Percentiles rank a stretch among this genome's conserved stretches.
These are phyloP conservation scores for Noccaea bulbosa DNA, from an alignment of 345 rosid genomes.

Conservation along the genomic window DNA sequence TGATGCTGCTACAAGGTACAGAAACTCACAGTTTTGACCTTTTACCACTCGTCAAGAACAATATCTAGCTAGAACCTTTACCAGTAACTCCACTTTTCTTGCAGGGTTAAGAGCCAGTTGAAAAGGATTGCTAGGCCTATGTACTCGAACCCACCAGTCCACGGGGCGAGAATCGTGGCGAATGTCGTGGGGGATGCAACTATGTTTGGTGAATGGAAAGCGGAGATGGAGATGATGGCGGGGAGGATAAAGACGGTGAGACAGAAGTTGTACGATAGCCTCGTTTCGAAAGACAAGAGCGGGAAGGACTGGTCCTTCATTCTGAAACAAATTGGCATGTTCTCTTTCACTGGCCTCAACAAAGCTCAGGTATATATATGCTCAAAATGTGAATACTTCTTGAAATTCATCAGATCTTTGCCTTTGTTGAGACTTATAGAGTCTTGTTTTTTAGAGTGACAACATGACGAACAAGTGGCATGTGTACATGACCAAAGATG, in stretches of 20 bases:
- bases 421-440: constrained; percentile 6
- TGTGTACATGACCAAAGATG: constrained; percentile 93
- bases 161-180: constrained; percentile 93
- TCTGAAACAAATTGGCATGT: constrained; percentile 96
- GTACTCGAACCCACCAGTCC: constrained; percentile 98
- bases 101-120: constrained; percentile 98
- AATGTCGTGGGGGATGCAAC: constrained; percentile 79
- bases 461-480: constrained; percentile 96
- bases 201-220: constrained; percentile 88
- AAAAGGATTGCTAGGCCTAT: constrained; percentile 95
- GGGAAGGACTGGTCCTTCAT: constrained; percentile 97
- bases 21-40: background rate
- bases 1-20: constrained; percentile 82
- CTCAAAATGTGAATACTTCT: constrained; percentile 3
- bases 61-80: constrained; percentile 46
- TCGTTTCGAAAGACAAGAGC: constrained; percentile 75
- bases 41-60: background rate
- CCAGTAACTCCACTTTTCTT: constrained; percentile 52
- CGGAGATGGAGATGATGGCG: constrained; percentile 97
- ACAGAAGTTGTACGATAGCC: constrained; percentile 72
- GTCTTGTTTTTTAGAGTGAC: constrained; percentile 51
- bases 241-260: constrained; percentile 94
- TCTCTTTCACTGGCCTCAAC: constrained; percentile 93
- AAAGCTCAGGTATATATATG: constrained; percentile 85
- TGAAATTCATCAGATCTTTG: background rate